Conservation (phyloP, 208 protist species). For the Novymonas esmeraldas region DNA sequence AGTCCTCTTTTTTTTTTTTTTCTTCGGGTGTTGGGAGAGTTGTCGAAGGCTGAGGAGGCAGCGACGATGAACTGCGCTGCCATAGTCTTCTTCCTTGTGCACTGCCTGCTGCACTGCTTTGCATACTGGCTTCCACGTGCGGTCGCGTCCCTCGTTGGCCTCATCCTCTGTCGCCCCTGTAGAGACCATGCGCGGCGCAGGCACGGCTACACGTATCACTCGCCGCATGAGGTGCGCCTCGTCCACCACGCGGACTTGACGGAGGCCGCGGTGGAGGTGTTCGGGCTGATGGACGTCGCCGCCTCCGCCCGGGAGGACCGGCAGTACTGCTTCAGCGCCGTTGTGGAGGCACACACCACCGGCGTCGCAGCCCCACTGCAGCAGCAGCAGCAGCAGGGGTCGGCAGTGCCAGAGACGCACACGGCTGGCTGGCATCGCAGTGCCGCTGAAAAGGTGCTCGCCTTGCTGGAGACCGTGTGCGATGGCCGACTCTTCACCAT, state of each 20-base stretch:
- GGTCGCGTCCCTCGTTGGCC: conserved; percentile 13
- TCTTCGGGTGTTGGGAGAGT: not conserved
- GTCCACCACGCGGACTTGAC: conserved; percentile 27
- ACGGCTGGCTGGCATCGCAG: too few species aligned
- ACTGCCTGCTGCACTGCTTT: conserved; percentile 45
- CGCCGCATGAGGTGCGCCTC: conserved; percentile 30
- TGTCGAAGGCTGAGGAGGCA: too few species aligned
- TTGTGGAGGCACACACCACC: not conserved
- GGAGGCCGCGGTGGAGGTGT: conserved; percentile 33
- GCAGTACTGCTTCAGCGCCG: conserved; percentile 29
- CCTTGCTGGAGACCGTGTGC: too few species aligned
- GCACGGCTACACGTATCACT: conserved; percentile 33
- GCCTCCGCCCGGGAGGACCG: conserved; percentile 27
- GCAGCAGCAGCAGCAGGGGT: not conserved
- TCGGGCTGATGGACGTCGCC: conserved; percentile 41
- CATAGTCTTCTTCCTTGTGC: conserved; percentile 34
- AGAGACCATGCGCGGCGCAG: conserved; percentile 9
- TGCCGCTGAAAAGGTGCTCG: too few species aligned
- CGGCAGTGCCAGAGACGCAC: too few species aligned
- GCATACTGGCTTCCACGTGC: conserved; percentile 35
- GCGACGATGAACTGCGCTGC: too few species aligned
- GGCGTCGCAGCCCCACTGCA: not conserved
- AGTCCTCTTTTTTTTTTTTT: conserved; percentile 18
- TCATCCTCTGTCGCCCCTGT: conserved; percentile 35
- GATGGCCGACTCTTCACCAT: too few species aligned